phyloP scores from a whole-genome alignment of 805 yeast genomes.

The Candida xiaguanensis region DNA sequence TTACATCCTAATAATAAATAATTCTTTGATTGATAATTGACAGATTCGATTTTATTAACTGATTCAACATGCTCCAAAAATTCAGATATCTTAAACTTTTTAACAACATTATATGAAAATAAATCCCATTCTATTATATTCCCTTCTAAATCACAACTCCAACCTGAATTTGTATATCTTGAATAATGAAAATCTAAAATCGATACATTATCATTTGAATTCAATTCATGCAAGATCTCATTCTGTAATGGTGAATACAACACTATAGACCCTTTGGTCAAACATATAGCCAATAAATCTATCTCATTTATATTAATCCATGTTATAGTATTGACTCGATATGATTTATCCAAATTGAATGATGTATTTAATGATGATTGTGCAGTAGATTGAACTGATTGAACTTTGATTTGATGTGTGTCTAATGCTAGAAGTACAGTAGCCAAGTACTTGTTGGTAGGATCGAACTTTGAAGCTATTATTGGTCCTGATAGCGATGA shows the following conservation, averaged over 20 bases:
- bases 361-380: conserved; percentile 43
- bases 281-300: conserved; percentile 45
- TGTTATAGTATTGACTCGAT: conserved; percentile 43
- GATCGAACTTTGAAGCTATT: conserved; percentile 53
- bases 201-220: conserved; percentile 42
- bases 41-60: conserved; percentile 27
- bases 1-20: conserved; percentile 66
- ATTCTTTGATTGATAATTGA: conserved; percentile 27
- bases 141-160: conserved; percentile 61
- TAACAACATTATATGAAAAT: conserved; percentile 35
- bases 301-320: conserved; percentile 48
- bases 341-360: conserved; percentile 50
- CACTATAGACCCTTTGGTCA: conserved; percentile 60
- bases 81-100: conserved; percentile 42
- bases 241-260: conserved; percentile 67
- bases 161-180: conserved; percentile 40
- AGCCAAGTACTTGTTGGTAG: conserved; percentile 59
- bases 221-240: conserved; percentile 50
- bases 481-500: conserved; percentile 22
- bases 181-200: conserved; percentile 50
- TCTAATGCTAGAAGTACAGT: conserved; percentile 66
- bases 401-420: conserved; percentile 64
- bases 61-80: conserved; percentile 30
- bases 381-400: conserved; percentile 40
- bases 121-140: conserved; percentile 61